Evolutionary conservation across 2,329 filamentous ascomycete species (phyloP).

Genomic region (Davidsoniella eucalypti): DNA sequence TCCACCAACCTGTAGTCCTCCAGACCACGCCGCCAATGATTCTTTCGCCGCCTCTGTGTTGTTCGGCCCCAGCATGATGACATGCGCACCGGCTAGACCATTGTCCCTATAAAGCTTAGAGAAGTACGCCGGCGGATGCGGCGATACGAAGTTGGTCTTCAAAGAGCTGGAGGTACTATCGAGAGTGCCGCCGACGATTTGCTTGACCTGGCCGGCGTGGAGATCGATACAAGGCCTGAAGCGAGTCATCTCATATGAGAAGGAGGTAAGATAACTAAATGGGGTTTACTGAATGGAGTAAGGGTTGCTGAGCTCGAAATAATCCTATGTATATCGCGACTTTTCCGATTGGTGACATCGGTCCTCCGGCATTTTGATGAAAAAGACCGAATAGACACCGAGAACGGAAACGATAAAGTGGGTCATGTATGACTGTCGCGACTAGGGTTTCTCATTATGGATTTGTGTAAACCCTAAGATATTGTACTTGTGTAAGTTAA

Average conservation of each 20-base stretch:
- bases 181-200: conserved; percentile 92
- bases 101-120: conserved; percentile 66
- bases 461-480: too few relatives aligned
- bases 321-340: too few relatives aligned
- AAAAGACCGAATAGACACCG: background rate
- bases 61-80: conserved; percentile 87
- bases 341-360: too few relatives aligned
- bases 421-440: background rate
- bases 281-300: background rate
- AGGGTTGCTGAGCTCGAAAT: background rate
- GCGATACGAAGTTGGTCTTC: conserved; percentile 85
- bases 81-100: conserved; percentile 63
- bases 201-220: conserved; percentile 93
- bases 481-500: too few relatives aligned
- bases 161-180: conserved; percentile 48
- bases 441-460: background rate
- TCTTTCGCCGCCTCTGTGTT: conserved; percentile 68
- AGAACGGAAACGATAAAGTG: conserved; percentile 2
- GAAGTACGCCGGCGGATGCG: conserved; percentile 66
- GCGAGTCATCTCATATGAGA: conserved; percentile 51
- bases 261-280: background rate
- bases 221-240: conserved; percentile 96
- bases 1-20: conserved; percentile 76
- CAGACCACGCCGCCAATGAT: conserved; percentile 63
- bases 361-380: too few relatives aligned